phyloP scores from a whole-genome alignment of 2,329 filamentous ascomycete species.

The Colletotrichum sp. region DNA sequence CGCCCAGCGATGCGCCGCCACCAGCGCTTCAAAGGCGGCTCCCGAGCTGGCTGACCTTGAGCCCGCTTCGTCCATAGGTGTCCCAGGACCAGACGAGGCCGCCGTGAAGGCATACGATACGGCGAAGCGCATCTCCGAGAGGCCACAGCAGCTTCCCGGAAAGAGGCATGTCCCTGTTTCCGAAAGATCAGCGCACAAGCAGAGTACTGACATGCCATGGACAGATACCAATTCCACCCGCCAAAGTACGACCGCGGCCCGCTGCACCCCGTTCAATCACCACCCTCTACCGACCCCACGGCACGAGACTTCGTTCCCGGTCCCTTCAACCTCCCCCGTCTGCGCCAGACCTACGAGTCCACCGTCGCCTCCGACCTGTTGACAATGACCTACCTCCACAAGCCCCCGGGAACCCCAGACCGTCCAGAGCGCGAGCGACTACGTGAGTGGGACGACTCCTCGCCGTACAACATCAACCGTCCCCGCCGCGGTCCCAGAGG shows the following conservation, averaged over 20 bases:
- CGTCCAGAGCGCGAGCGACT: conserved; percentile 67
- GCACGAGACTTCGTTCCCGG: conserved; percentile 90
- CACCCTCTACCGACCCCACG: conserved; percentile 82
- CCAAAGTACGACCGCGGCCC: conserved; percentile 95
- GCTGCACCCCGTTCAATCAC: conserved; percentile 90
- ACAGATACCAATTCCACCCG: conserved; percentile 87
- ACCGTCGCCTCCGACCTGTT: conserved; percentile 89
- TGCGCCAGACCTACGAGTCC: conserved; percentile 88
- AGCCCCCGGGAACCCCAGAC: conserved; percentile 73
- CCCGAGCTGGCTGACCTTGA: conserved; percentile 55
- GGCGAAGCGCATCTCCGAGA: conserved; percentile 37
- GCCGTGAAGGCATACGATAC: conserved; percentile 45
- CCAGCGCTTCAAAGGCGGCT: conserved; percentile 40
- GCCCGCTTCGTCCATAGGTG: conserved; percentile 51
- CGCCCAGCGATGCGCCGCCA: conserved; percentile 51
- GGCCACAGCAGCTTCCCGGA: conserved; percentile 47
- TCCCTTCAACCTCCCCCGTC: conserved; percentile 85
- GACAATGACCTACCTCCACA: conserved; percentile 87
- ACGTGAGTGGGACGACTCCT: conserved; percentile 86
- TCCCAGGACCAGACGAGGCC: conserved; percentile 43
- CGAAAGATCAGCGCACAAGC: conserved; percentile 20
- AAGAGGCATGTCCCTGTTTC: conserved; percentile 44
- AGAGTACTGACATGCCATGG: conserved; percentile 25
- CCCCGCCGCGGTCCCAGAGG: conserved; percentile 85
- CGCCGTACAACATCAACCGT: conserved; percentile 93